These are phyloP conservation scores for Auricularia cornea DNA, from an alignment of 768 basidiomycete species.

Conservation along the genomic window DNA sequence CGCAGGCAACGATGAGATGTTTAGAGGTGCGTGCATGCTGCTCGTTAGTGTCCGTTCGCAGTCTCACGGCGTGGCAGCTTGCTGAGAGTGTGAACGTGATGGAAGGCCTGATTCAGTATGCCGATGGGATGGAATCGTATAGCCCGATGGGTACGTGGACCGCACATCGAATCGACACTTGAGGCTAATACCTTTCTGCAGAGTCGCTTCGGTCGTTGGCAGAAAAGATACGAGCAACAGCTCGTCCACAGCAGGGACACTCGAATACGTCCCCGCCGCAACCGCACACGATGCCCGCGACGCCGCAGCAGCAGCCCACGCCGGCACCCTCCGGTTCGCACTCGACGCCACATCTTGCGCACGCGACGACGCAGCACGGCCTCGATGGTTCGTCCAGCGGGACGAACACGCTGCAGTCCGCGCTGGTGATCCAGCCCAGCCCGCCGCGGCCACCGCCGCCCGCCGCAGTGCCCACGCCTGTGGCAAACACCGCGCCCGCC, in stretches of 20 bases:
- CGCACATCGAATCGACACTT: neutral
- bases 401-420: neutral
- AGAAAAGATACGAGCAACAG: constrained; percentile 27
- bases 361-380: neutral
- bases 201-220: constrained; percentile 38
- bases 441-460: neutral
- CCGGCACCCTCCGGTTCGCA: neutral
- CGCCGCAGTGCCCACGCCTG: too few species aligned
- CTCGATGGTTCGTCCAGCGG: neutral
- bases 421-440: neutral
- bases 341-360: neutral
- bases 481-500: too few species aligned
- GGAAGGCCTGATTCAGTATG: neutral
- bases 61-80: constrained; percentile 5
- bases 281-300: neutral
- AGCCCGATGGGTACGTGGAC: neutral
- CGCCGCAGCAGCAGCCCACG: neutral
- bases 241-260: constrained; percentile 3
- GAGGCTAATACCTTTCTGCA: constrained; percentile 10
- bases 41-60: neutral
- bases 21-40: constrained; percentile 47
- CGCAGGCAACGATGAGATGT: constrained; percentile 84
- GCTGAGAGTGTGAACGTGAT: neutral
- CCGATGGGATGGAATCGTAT: neutral
- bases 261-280: neutral